These are phyloP conservation scores for Phialocephala subalpina DNA, from an alignment of 2,329 filamentous ascomycete genomes.

Conservation along the genomic window DNA sequence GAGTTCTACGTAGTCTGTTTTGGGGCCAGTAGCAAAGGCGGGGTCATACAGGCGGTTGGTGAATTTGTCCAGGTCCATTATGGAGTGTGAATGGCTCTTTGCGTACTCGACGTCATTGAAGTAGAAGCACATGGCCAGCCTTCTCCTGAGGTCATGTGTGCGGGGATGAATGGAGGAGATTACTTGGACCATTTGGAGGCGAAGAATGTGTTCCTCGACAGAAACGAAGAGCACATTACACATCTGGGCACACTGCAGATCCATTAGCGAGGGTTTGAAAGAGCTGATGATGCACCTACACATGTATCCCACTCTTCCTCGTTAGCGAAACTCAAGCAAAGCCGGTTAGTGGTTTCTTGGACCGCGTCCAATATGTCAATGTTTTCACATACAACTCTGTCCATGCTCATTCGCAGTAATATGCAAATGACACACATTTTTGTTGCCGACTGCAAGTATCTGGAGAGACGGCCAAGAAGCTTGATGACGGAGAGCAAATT, in stretches of 20 bases:
- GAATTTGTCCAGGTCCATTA: conserved; percentile 49
- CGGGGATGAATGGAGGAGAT: conserved; percentile 61
- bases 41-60: conserved; percentile 54
- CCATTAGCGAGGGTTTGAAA: conserved; percentile 22
- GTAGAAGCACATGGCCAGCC: conserved; percentile 71
- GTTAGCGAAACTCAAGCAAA: conserved; percentile 53
- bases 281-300: conserved; percentile 42
- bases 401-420: conserved; percentile 63
- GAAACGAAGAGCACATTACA: conserved; percentile 55
- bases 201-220: conserved; percentile 58
- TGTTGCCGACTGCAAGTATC: conserved; percentile 35
- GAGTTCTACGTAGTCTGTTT: conserved; percentile 75
- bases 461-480: conserved; percentile 37
- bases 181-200: conserved; percentile 63
- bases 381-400: conserved; percentile 56
- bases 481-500: conserved; percentile 35
- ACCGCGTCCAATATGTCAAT: conserved; percentile 50
- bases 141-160: conserved; percentile 68
- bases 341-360: conserved; percentile 52
- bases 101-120: conserved; percentile 58
- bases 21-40: conserved; percentile 59
- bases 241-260: conserved; percentile 56
- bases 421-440: conserved; percentile 51
- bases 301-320: conserved; percentile 45
- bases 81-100: conserved; percentile 50